Evolutionary conservation across 2,329 filamentous ascomycete species (phyloP).

Genomic region (Beauveria medogensis): DNA sequence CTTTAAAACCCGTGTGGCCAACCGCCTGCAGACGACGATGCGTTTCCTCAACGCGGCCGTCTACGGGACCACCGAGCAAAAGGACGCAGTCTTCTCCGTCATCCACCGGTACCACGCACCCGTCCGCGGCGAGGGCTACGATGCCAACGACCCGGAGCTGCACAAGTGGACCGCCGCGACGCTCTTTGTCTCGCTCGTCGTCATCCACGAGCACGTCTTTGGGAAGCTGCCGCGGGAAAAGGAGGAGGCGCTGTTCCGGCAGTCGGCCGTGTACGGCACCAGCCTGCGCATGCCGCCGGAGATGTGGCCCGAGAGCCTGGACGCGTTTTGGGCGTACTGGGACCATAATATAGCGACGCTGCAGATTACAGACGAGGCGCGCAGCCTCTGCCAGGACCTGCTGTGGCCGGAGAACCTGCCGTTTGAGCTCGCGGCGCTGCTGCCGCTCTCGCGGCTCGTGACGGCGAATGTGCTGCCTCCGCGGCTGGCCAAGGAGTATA

Average conservation of each 20-base stretch:
- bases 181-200: slow-evolving; percentile 27
- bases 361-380: slow-evolving; percentile 24
- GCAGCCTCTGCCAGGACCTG: slow-evolving; percentile 17
- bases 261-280: slow-evolving; percentile 23
- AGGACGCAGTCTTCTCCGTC: slow-evolving; percentile 26
- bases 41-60: slow-evolving; percentile 32
- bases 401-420: slow-evolving; percentile 19
- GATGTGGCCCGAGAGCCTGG: slow-evolving; percentile 27
- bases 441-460: slow-evolving; percentile 16
- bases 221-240: slow-evolving; percentile 21
- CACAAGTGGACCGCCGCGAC: slow-evolving; percentile 34
- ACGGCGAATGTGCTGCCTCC: slow-evolving; percentile 15
- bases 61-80: slow-evolving; percentile 26
- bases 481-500: slow-evolving; percentile 19
- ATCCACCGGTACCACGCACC: slow-evolving; percentile 26
- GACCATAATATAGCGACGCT: slow-evolving; percentile 25
- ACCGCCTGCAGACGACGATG: slow-evolving; percentile 30
- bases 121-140: slow-evolving; percentile 26
- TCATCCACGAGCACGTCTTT: slow-evolving; percentile 28
- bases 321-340: slow-evolving; percentile 33
- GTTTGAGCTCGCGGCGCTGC: slow-evolving; percentile 14
- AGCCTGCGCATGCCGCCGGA: slow-evolving; percentile 23
- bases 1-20: slow-evolving; percentile 27
- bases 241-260: slow-evolving; percentile 20
- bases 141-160: slow-evolving; percentile 28